Base-by-base conservation (phyloP, 1,139 yeast species). In the Geotrichum cucujoidarum region DNA sequence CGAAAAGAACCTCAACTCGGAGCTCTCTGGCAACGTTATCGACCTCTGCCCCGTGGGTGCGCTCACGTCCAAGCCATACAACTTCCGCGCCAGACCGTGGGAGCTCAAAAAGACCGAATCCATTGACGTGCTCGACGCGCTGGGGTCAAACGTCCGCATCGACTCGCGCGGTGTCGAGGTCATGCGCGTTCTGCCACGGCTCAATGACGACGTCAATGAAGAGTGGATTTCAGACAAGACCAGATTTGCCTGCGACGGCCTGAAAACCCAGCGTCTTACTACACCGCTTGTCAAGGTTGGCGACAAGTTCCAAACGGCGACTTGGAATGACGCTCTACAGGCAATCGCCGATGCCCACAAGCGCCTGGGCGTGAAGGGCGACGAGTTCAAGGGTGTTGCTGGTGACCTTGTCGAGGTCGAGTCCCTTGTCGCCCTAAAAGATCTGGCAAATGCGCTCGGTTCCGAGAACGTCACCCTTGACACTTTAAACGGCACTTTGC, bases 21-120 rank as follows among this genome's bases (percentile, higher is more conserved):
- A 87, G 71, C 71, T 87, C 74, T 82, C 92, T 40, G 95, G 95
- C 64, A 87, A 87, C 71, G 83, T 87, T 58, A 79, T 87, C 59
- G 95, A 87, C 65, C 75, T 87, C 60, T 87, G 95, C 72, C 95
- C 95, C 32, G 95, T 87, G 55, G 95, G 95, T 61, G 95, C 95
- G 2, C 78, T 87, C 62, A 86, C 95, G 42, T 81, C 89, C 29
- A 87, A 87, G 69, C 95, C 95, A 37, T 86, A 87, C 62, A 90
- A 95, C 21, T 87, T 87, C 75, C 82, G 80, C 66, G 95, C 95
- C 17, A 80, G 95, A 68, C 95, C 95, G 38, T 87, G 95, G 95
- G 95, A 87, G 70, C 77, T 87, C 65, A 87, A 86, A 74, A 81
- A 87, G 74, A 85, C 95, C 46, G 95, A 87, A 69, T 77, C 92